Percentiles rank a stretch among this genome's conserved stretches.
Evolutionary conservation across 768 basidiomycete genomes (phyloP).

Genomic region (Rickenella mellea): DNA sequence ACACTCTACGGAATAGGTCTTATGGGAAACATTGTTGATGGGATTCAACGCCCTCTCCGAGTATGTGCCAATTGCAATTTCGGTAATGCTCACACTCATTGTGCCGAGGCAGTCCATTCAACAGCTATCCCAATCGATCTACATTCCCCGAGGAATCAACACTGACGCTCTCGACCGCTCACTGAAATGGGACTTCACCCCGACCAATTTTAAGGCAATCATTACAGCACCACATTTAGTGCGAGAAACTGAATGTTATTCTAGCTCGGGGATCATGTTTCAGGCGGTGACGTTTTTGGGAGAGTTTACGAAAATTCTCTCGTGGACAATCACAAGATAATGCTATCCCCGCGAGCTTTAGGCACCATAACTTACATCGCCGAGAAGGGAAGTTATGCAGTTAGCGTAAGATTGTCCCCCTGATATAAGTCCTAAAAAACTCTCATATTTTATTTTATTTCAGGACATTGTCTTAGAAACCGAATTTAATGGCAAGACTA

Average conservation of each 20-base stretch:
- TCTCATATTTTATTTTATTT: conserved; percentile 1
- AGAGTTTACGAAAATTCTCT: conserved; percentile 95
- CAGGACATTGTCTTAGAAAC: conserved; percentile 95
- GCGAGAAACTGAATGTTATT: conserved; percentile 1
- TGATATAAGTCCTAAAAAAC: not conserved
- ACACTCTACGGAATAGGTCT: conserved; percentile 45
- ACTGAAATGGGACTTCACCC: conserved; percentile 92
- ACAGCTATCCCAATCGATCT: conserved; percentile 97
- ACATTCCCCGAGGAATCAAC: conserved; percentile 98
- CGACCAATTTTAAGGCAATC: conserved; percentile 62
- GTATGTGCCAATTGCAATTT: conserved; percentile 31
- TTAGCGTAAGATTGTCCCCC: conserved; percentile 61
- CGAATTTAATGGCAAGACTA: conserved; percentile 91
- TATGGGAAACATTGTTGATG: conserved; percentile 99
- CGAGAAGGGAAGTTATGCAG: conserved; percentile 87
- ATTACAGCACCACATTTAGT: not conserved
- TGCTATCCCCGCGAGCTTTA: conserved; percentile 87
- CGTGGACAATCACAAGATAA: conserved; percentile 93
- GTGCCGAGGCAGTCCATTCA: conserved; percentile 60
- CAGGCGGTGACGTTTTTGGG: conserved; percentile 96
- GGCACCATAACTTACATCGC: conserved; percentile 92
- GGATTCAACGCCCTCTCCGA: conserved; percentile 87
- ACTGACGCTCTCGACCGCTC: conserved; percentile 87
- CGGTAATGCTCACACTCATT: conserved; percentile 3
- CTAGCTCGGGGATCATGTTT: conserved; percentile 92